Base-by-base conservation (phyloP, 805 yeast genomes). In the Cyberlindnera sargentensis region DNA sequence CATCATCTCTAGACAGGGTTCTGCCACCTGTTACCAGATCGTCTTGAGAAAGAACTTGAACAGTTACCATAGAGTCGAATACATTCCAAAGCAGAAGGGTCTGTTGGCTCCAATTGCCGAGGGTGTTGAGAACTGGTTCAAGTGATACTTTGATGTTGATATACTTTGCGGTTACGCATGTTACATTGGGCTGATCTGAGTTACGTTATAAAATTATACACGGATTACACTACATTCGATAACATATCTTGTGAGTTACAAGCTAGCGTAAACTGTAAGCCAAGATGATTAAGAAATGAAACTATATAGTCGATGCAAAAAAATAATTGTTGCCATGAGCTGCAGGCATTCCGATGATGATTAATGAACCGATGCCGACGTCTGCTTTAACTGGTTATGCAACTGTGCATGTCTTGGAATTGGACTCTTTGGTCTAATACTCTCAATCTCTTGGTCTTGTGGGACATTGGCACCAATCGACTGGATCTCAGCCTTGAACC, bases 21-120 rank as follows among this genome's bases (percentile, higher is more conserved):
- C 90, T 56, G 95, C 96, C 36, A 79, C 95, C 43, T 86, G 95
- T 67, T 89, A 76, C 72, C 96, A 88, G 72, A 84, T 88, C 63
- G 83, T 84, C 40, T 73, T 88, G 73, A 82, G 96, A 75, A 88
- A 88, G 80, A 89, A 88, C 68, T 60, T 88, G 61, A 89, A 88
- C 68, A 70, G 86, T 45, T 82, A 82, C 64, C 91, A 86, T 65
- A 80, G 96, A 66, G 71, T 86, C 53, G 84, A 85, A 62, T 85
- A 83, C 60, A 70, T 85, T 60, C 91, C 95, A 41, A 63, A 64
- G 46, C 95, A 88, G 73, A 75, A 75, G 56, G 95, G 95, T 43
- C 67, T 87, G 47, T 71, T 73, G 52, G 71, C 73, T 40, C 84
- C 85, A 37, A 63, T 78, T 39, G 65, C 68, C 36, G 72, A 74